phyloP scores from a whole-genome alignment of 2,329 filamentous ascomycete species.

The Pezicula rhizophila region DNA sequence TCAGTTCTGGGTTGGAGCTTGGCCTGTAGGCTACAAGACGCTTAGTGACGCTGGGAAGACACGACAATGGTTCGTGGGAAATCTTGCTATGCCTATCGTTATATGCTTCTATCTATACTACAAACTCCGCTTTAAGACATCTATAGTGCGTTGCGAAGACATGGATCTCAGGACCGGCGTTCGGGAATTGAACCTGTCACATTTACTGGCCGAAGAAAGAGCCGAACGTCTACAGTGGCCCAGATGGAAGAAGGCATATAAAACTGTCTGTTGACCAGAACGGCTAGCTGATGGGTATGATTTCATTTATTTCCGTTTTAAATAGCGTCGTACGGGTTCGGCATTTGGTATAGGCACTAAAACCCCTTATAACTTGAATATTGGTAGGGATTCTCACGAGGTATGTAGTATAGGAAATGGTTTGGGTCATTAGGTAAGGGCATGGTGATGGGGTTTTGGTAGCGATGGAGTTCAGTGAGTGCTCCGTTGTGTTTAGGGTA shows the following conservation, averaged over 20 bases:
- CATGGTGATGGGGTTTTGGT: too few species aligned
- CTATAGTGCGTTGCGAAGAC: slow-evolving; percentile 59
- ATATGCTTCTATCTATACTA: slow-evolving; percentile 64
- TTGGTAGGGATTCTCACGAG: too few species aligned
- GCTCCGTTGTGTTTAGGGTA: too few species aligned
- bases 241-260: slow-evolving; percentile 69
- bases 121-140: slow-evolving; percentile 68
- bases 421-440: too few species aligned
- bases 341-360: background rate
- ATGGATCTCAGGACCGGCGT: slow-evolving; percentile 87
- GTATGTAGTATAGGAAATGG: too few species aligned
- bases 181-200: slow-evolving; percentile 74
- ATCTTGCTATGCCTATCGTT: slow-evolving; percentile 65
- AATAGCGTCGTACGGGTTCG: background rate
- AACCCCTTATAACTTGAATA: too few species aligned
- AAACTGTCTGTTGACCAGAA: slow-evolving; percentile 55
- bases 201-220: slow-evolving; percentile 72
- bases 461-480: too few species aligned
- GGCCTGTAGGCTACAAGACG: slow-evolving; percentile 56
- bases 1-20: slow-evolving; percentile 84
- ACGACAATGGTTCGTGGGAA: slow-evolving; percentile 67
- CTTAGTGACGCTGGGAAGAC: slow-evolving; percentile 42
- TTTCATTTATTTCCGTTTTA: background rate
- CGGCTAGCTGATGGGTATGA: too few species aligned
- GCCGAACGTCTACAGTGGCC: slow-evolving; percentile 70